These are phyloP conservation scores for Pseudopyrenochaeta lycopersici DNA, from an alignment of 2,329 filamentous ascomycete genomes.

Conservation along the genomic window DNA sequence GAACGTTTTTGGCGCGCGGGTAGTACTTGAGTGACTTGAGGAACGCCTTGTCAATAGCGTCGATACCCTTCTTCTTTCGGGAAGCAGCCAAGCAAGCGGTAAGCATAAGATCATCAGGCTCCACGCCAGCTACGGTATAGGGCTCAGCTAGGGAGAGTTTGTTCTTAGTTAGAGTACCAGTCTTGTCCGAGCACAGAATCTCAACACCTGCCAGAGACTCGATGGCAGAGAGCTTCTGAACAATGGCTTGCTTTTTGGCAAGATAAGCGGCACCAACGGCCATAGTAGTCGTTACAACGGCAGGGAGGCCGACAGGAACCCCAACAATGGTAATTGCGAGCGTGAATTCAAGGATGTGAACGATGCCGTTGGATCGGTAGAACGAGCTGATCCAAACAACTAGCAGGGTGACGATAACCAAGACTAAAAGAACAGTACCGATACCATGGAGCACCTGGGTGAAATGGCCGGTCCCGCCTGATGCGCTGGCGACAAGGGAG, in stretches of 20 bases:
- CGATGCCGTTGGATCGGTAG: slow-evolving; percentile 85
- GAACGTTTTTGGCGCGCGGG: slow-evolving; percentile 79
- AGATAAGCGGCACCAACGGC: slow-evolving; percentile 91
- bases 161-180: slow-evolving; percentile 92
- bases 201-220: slow-evolving; percentile 92
- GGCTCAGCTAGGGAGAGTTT: slow-evolving; percentile 88
- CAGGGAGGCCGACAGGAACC: slow-evolving; percentile 91
- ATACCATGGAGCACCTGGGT: slow-evolving; percentile 91
- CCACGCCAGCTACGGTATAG: slow-evolving; percentile 82
- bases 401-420: slow-evolving; percentile 82
- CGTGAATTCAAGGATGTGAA: slow-evolving; percentile 82
- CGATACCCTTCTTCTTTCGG: slow-evolving; percentile 95
- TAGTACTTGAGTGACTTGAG: slow-evolving; percentile 85
- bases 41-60: slow-evolving; percentile 95
- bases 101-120: slow-evolving; percentile 88
- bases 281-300: slow-evolving; percentile 94
- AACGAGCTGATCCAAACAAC: slow-evolving; percentile 87
- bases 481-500: slow-evolving; percentile 81
- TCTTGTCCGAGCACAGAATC: slow-evolving; percentile 95
- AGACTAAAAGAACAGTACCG: slow-evolving; percentile 78
- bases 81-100: slow-evolving; percentile 90
- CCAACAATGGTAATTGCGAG: slow-evolving; percentile 90
- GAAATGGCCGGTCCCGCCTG: slow-evolving; percentile 81
- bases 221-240: slow-evolving; percentile 91
- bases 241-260: slow-evolving; percentile 91